Evolutionary conservation across 2,329 filamentous ascomycete species (phyloP).

Genomic region (Claviceps purpurea): DNA sequence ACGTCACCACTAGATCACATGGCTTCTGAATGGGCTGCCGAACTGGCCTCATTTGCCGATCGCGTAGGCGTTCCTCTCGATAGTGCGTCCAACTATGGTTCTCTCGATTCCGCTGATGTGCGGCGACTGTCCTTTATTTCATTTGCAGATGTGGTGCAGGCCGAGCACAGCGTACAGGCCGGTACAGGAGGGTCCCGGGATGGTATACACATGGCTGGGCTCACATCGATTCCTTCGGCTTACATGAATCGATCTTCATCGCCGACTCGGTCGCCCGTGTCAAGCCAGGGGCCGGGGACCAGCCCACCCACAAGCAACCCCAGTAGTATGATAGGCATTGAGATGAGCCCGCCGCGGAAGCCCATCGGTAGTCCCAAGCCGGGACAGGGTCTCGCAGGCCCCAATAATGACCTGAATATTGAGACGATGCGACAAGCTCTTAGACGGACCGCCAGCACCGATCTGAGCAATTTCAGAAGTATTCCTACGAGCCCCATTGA

Average conservation of each 20-base stretch:
- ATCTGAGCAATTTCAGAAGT: conserved; percentile 48
- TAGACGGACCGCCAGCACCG: conserved; percentile 70
- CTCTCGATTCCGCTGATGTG: conserved; percentile 61
- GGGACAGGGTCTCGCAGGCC: conserved; percentile 30
- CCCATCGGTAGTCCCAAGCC: conserved; percentile 50
- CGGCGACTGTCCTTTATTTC: conserved; percentile 87
- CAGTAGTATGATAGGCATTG: conserved; percentile 59
- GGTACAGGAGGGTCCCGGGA: conserved; percentile 45
- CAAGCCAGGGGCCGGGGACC: conserved; percentile 52
- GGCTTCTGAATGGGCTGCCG: conserved; percentile 41
- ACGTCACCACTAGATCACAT: conserved; percentile 26
- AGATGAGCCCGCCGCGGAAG: conserved; percentile 50
- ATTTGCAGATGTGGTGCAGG: conserved; percentile 88
- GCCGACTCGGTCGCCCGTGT: conserved; percentile 66
- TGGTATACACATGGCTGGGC: conserved; percentile 53
- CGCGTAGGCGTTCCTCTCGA: conserved; percentile 36
- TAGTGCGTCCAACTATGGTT: conserved; percentile 60
- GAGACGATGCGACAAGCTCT: conserved; percentile 91
- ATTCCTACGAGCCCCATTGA: conserved; percentile 46
- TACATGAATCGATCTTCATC: conserved; percentile 58
- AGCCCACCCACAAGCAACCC: conserved; percentile 68
- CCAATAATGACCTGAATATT: conserved; percentile 60
- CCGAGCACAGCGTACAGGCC: conserved; percentile 54
- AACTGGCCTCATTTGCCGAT: conserved; percentile 40
- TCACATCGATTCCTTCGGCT: conserved; percentile 45